Base-by-base conservation (phyloP, 1,284 basidiomycete species). In the Leccinum fallax region DNA sequence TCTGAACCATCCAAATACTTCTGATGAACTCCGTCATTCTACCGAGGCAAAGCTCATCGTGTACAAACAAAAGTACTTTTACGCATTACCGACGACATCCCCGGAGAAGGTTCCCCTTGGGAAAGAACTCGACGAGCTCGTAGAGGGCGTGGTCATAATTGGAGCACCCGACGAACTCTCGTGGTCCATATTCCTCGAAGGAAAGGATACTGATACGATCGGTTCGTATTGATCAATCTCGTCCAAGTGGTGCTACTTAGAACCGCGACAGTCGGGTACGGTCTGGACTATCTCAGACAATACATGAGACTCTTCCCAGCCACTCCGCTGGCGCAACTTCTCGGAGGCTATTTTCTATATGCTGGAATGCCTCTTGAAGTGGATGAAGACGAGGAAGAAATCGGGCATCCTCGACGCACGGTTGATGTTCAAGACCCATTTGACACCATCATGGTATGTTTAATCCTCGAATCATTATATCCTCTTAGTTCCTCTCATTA, bases 171-270 rank as follows among this genome's bases (percentile, higher is more conserved):
- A 96, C 68, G 87, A 90, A 66, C 68, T 89, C 15, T 92, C 93
- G 0, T 97, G 95, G 95, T 82, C 77, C 36, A 75, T 93, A 19
- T 87, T 83, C 64, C 79, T 98, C 48, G 94, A 98, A 69, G 86
- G 88, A 67, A 85, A 81, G 55, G 89, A 98, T 70, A 81, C 81
- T 52, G 83, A 83, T n/a, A 81, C 81, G 8, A 80, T 94, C 11
- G 84, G 91, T 94, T 70, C 68, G 85, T 73, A 60, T 56, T 54
- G 53, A 51, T 60, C 46, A 16, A 10, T 57, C n/a, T 58, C 51
- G 5, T 28, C 5, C 26, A 57, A 32, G 53, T 48, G n/a, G 46
- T 28, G 5, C 57, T 53, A 36, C 52, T 61, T 13, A 59, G 13
- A 43, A 34, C n/a, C 51, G 51, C 26, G 54, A 49, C 66, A 91